Evolutionary conservation across 768 basidiomycete genomes (phyloP).

Genomic region (Boletus rex-veris): DNA sequence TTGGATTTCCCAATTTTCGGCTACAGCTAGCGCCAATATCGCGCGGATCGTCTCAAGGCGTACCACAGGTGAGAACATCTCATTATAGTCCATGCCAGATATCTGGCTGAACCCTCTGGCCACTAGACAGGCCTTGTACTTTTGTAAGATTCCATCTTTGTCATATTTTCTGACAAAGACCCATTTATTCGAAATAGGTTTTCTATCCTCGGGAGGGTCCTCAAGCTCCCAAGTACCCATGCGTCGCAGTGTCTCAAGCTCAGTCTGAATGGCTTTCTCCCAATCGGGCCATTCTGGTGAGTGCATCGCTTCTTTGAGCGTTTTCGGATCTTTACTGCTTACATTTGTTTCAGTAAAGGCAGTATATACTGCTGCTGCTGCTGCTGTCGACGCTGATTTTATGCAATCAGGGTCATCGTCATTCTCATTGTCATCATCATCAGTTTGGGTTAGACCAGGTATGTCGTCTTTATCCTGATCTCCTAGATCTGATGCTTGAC

Average conservation of each 20-base stretch:
- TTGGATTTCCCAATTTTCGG: neutral
- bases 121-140: neutral
- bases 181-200: slow-evolving; percentile 31
- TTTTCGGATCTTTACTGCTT: neutral
- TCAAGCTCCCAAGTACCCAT: slow-evolving; percentile 23
- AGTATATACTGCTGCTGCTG: neutral
- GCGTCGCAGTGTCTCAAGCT: neutral
- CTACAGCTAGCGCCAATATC: neutral
- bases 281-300: neutral
- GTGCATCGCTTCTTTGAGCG: neutral
- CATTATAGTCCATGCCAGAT: neutral
- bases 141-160: neutral
- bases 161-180: slow-evolving; percentile 15
- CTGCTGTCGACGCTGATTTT: neutral
- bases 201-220: slow-evolving; percentile 22
- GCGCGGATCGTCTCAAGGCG: neutral
- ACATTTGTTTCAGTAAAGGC: neutral
- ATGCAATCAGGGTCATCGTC: neutral
- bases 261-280: neutral
- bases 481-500: neutral
- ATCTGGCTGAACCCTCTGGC: neutral
- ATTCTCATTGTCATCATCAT: neutral
- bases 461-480: neutral
- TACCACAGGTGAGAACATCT: neutral
- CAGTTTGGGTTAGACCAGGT: neutral